Percentiles rank a stretch among this genome's conserved stretches.
These are phyloP conservation scores for Ceratocystis eucalypticola DNA, from an alignment of 2,329 filamentous ascomycete genomes.

Conservation along the genomic window DNA sequence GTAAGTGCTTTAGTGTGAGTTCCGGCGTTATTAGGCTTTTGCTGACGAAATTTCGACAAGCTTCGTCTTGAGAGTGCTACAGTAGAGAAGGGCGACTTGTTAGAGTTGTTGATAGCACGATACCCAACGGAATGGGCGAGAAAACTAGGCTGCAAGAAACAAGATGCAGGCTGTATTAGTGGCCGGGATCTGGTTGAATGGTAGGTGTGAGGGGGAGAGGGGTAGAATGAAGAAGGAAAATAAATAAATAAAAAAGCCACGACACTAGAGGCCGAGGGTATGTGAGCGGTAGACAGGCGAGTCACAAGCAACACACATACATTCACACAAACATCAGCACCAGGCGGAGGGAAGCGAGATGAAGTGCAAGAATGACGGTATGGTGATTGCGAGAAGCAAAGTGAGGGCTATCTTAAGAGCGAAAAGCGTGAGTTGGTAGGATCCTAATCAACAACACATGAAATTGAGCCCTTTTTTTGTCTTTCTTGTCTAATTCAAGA, in stretches of 20 bases:
- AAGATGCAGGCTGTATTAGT: too few species aligned
- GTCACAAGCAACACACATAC: not conserved
- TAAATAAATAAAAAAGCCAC: slow-evolving; percentile 7
- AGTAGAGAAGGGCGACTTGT: not conserved
- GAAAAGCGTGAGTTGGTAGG: not conserved
- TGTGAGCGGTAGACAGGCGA: not conserved
- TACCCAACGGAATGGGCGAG: too few species aligned
- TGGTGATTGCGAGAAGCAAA: not conserved
- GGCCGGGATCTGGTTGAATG: too few species aligned
- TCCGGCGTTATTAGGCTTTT: not conserved
- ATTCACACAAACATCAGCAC: not conserved
- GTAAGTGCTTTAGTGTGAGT: not conserved
- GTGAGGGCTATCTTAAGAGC: too few species aligned
- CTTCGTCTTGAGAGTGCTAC: not conserved
- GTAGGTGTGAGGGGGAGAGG: not conserved
- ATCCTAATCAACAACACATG: not conserved
- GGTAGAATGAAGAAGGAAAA: not conserved
- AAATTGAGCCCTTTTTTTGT: not conserved
- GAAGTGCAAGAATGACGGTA: slow-evolving; percentile 7
- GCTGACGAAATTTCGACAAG: not conserved
- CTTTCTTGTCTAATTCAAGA: not conserved
- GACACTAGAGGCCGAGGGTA: not conserved
- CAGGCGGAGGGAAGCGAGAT: not conserved
- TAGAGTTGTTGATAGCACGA: not conserved
- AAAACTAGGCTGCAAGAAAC: too few species aligned